phyloP scores from a whole-genome alignment of 1,139 yeast species.

The Hansenula anomala region DNA sequence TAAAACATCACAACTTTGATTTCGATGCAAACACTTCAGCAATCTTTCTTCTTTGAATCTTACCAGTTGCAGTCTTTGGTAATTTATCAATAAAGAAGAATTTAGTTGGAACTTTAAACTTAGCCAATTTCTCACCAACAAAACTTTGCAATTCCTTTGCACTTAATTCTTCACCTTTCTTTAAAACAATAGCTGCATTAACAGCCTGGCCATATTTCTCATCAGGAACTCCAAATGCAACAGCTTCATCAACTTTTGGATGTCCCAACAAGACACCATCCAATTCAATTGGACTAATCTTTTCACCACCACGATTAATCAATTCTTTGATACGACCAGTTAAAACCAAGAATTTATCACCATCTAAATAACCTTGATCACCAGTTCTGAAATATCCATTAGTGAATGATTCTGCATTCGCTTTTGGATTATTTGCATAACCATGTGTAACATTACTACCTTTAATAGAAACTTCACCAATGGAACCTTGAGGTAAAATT shows the following conservation, averaged over 20 bases:
- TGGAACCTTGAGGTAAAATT: conserved; percentile 40
- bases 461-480: conserved; percentile 62
- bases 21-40: conserved; percentile 37
- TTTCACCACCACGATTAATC: conserved; percentile 68
- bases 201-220: conserved; percentile 63
- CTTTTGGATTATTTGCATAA: conserved; percentile 61
- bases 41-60: conserved; percentile 58
- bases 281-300: conserved; percentile 62
- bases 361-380: conserved; percentile 59
- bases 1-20: conserved; percentile 29
- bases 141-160: conserved; percentile 41
- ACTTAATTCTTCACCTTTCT: conserved; percentile 31
- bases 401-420: conserved; percentile 60
- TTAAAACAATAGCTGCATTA: conserved; percentile 58
- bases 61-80: conserved; percentile 72
- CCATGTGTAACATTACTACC: conserved; percentile 70
- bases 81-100: conserved; percentile 52
- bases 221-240: conserved; percentile 59
- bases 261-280: conserved; percentile 53
- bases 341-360: conserved; percentile 51
- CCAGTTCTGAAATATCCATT: conserved; percentile 62
- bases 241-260: conserved; percentile 61
- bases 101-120: conserved; percentile 53
- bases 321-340: conserved; percentile 67
- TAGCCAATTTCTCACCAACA: conserved; percentile 39